Base-by-base conservation (phyloP, 306 rosid species). In the Acacia crassicarpa region DNA sequence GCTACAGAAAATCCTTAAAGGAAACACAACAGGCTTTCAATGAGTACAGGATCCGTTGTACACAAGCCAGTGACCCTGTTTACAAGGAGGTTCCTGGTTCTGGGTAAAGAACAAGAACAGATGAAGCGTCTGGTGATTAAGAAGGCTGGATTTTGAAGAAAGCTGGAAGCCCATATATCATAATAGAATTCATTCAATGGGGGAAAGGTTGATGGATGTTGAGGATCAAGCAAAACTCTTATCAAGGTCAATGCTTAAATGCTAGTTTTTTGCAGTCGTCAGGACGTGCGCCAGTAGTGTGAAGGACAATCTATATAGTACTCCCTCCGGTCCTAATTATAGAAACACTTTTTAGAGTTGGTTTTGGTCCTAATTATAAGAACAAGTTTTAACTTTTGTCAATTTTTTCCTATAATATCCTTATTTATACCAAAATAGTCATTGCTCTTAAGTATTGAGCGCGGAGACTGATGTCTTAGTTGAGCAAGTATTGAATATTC, bases 11-110 rank as follows among this genome's bases (percentile, higher is more conserved):
- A 82, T 96, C 94, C 76, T 81, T 88, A 81, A 91, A 88, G 88
- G 94, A 88, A 84, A 85, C 94, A 53, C 82, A 83, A 25, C 90
- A 83, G 66, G 81, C 91, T 41, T 93, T 95, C 84, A 23, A 82
- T 65, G 94, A 92, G 53, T 91, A 91, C 76, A 88, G 96, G 84
- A 85, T 79, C 19, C 87, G 78, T 5, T 83, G 80, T 84, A 88
- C 92, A 1, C 87, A 91, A 82, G 88, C 84, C 67, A 92, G 85
- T 74, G 99, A 92, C 54, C 92, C 97, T 20, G 93, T 92, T 62
- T 92, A 93, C 82, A 89, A 82, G 83, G 97, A 95, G 77, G 97
- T 95, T 84, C 87, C 96, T 53, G 94, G 91, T 33, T 88, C 97
- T 48, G 94, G 94, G 2, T 97, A 67, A 69, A 86, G 99, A 93